These are phyloP conservation scores for Tolypocladium paradoxum DNA, from an alignment of 2,329 filamentous ascomycete species.

Conservation along the genomic window DNA sequence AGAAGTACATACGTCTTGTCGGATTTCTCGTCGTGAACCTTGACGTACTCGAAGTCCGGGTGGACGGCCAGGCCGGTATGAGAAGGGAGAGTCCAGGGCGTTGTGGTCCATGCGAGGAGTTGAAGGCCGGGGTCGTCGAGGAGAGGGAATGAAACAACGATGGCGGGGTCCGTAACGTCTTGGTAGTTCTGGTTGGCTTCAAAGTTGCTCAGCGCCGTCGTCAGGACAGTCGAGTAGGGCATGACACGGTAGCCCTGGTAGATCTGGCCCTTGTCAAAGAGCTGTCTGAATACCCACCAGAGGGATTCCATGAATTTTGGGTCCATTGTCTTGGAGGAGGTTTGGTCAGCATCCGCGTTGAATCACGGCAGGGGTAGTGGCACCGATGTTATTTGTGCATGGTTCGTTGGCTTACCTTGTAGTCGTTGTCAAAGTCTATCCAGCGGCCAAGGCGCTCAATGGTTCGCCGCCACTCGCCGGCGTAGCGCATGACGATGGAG, in stretches of 20 bases:
- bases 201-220: constrained; percentile 84
- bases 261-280: constrained; percentile 81
- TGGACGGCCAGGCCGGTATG: constrained; percentile 69
- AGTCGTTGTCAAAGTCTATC: constrained; percentile 98
- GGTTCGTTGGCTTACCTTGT: constrained; percentile 50
- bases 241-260: constrained; percentile 89
- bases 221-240: constrained; percentile 87
- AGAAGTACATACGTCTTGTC: constrained; percentile 79
- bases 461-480: constrained; percentile 75
- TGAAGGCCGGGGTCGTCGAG: constrained; percentile 63
- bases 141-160: constrained; percentile 81
- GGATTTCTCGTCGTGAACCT: constrained; percentile 72
- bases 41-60: constrained; percentile 77
- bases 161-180: constrained; percentile 80
- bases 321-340: constrained; percentile 66
- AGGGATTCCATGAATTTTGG: constrained; percentile 89
- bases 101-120: constrained; percentile 83
- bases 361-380: background rate
- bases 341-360: background rate
- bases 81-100: constrained; percentile 74
- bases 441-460: constrained; percentile 84
- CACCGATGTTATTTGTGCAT: background rate
- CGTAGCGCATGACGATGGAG: constrained; percentile 87
- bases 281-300: constrained; percentile 95
- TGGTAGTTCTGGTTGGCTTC: constrained; percentile 93